These are phyloP conservation scores for Akanthomyces muscarius DNA, from an alignment of 2,329 filamentous ascomycete genomes.

Conservation along the genomic window DNA sequence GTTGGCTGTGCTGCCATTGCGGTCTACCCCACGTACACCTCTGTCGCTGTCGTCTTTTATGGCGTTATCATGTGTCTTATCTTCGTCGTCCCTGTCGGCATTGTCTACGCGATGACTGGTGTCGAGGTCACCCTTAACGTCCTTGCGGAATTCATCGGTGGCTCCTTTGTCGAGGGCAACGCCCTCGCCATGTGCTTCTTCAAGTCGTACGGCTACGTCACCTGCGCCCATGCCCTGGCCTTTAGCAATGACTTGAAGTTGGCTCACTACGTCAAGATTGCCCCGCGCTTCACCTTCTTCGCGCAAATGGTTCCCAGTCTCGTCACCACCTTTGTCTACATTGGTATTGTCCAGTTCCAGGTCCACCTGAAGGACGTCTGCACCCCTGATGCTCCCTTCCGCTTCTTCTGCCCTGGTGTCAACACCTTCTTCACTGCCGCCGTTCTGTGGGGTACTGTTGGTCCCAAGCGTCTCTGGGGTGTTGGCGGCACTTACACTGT, in stretches of 20 bases:
- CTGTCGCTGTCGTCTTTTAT: slow-evolving; percentile 38
- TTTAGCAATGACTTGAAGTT: slow-evolving; percentile 46
- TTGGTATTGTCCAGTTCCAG: slow-evolving; percentile 40
- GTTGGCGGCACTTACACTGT: slow-evolving; percentile 29
- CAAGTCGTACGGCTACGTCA: slow-evolving; percentile 34
- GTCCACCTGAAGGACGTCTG: slow-evolving; percentile 35
- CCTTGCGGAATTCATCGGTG: slow-evolving; percentile 40
- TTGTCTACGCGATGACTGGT: slow-evolving; percentile 42
- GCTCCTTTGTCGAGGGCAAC: slow-evolving; percentile 33
- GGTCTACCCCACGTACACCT: slow-evolving; percentile 39
- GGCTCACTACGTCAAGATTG: slow-evolving; percentile 48
- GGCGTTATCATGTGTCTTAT: slow-evolving; percentile 37
- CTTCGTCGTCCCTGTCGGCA: slow-evolving; percentile 40
- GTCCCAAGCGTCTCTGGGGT: slow-evolving; percentile 44
- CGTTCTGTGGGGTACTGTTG: slow-evolving; percentile 49
- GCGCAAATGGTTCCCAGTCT: slow-evolving; percentile 44
- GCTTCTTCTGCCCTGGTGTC: slow-evolving; percentile 35
- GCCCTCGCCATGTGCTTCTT: slow-evolving; percentile 34
- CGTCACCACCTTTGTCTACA: slow-evolving; percentile 43
- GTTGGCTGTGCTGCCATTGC: slow-evolving; percentile 36
- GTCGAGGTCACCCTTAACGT: slow-evolving; percentile 39
- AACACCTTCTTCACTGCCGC: slow-evolving; percentile 36
- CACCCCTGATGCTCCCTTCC: slow-evolving; percentile 32
- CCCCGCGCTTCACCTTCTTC: slow-evolving; percentile 43
- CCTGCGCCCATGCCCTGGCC: slow-evolving; percentile 25